Base-by-base conservation (phyloP, 352 stramenopile species). In the Hyaloperonospora brassicae region DNA sequence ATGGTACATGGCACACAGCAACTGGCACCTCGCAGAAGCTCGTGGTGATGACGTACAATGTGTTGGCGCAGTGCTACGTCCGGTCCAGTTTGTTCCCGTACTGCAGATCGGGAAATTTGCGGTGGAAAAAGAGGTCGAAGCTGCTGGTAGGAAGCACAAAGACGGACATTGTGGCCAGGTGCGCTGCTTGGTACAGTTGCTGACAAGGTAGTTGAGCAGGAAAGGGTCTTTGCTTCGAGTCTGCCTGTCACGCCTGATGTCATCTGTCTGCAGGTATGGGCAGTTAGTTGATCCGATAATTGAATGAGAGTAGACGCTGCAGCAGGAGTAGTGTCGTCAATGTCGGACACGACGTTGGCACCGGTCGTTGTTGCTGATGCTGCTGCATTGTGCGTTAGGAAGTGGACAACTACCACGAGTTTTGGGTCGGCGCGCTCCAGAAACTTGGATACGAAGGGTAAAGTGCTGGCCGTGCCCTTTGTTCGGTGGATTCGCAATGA, bases 31-130 rank as follows among this genome's bases (percentile, higher is more conserved):
- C 46, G 30, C 69, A 76, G n/a, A 70, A 62, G 45, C 64, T 89
- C 53, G 47, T 62, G 1, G 76, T 93, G n/a, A 90, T 93, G 81
- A 90, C 80, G 58, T 93, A 90, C 65, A 93, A 93, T 49, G 83
- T 91, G 44, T 64, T 93, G 30, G 83, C 83, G 30, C 83, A 93
- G 55, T 84, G 69, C 61, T 93, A 90, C 58, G 70, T 91, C 46
- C 69, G 73, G 38, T 93, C 83, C 30, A 76, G 47, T 34, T 89
- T 73, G 66, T 93, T 93, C 54, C 83, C 83, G 40, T 91, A 93
- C 55, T 93, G 83, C 67, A 68, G 72, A 17, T 56, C 71, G 11
- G 69, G 64, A 22, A 60, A 70, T 43, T 51, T 93, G 46, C 65
- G 68, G 3, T 93, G 83, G 83, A 90, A 89, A 64, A 82, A 75